A percentile compares a stretch with the other conserved stretches of the same genome.
Conservation (phyloP, 352 stramenopile species). For the Blastocystis hominis region DNA sequence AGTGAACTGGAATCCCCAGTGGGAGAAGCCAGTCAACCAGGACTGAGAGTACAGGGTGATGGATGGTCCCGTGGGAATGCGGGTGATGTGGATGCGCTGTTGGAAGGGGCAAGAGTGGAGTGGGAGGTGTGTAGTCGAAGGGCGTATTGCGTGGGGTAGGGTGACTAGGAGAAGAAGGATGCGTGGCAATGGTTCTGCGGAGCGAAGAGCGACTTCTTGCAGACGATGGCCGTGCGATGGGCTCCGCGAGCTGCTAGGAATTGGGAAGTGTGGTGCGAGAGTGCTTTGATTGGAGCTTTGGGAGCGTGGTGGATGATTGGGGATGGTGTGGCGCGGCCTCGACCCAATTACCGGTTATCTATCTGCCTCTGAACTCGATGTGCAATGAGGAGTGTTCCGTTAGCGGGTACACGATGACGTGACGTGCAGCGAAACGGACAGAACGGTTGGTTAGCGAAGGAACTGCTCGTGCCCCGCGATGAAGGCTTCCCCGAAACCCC, state of each 20-base stretch:
- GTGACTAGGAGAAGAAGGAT: neutral
- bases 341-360: neutral
- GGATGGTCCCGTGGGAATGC: neutral
- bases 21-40: neutral
- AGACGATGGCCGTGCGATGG: neutral
- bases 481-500: neutral
- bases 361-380: neutral
- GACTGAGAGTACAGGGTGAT: neutral
- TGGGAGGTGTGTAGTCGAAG: neutral
- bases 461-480: neutral
- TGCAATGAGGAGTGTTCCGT: neutral
- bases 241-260: neutral
- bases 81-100: neutral
- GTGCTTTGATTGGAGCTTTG: neutral
- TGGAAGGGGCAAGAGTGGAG: neutral
- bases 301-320: neutral
- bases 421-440: neutral
- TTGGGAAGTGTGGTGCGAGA: neutral
- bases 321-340: neutral
- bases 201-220: neutral
- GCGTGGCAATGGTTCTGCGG: neutral
- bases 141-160: neutral
- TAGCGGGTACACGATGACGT: neutral
- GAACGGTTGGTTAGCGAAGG: neutral
- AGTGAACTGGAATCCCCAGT: too few relatives aligned